Conservation (phyloP, 2,329 filamentous ascomycete genomes). For the Apiospora phragmitis region DNA sequence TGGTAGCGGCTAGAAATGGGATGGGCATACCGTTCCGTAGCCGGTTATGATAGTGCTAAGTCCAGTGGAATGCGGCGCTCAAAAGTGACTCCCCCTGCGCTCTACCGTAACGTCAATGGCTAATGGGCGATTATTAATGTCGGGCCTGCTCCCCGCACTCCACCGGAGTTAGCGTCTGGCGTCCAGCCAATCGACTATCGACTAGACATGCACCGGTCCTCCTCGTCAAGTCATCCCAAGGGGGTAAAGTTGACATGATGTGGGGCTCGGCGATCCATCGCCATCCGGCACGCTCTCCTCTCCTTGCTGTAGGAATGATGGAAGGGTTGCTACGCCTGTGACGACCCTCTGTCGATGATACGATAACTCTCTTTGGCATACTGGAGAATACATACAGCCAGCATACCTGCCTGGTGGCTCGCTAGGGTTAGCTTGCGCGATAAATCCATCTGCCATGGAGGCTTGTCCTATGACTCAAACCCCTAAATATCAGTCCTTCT, state of each 20-base stretch:
- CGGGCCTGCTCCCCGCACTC: background rate
- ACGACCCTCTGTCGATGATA: background rate
- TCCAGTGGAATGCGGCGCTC: background rate
- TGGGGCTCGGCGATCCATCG: background rate
- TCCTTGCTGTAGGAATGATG: background rate
- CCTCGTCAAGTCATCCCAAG: background rate
- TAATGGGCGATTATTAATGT: background rate
- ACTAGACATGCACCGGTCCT: background rate
- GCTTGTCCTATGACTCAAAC: background rate
- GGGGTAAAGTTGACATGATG: conserved; percentile 6
- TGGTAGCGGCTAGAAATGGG: background rate
- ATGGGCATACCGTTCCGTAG: background rate
- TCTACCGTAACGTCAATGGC: background rate
- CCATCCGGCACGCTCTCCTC: background rate
- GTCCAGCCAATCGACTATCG: background rate
- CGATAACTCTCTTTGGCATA: background rate
- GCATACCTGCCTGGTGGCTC: background rate
- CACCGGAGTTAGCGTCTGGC: background rate
- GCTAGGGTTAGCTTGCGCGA: background rate
- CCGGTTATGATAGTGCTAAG: background rate
- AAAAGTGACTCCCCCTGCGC: background rate
- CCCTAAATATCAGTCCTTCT: background rate
- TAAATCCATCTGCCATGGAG: background rate
- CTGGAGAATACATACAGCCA: background rate
- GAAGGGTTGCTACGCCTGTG: background rate